phyloP scores from a whole-genome alignment of 2,329 filamentous ascomycete species.

The Aspergillus awamori region DNA sequence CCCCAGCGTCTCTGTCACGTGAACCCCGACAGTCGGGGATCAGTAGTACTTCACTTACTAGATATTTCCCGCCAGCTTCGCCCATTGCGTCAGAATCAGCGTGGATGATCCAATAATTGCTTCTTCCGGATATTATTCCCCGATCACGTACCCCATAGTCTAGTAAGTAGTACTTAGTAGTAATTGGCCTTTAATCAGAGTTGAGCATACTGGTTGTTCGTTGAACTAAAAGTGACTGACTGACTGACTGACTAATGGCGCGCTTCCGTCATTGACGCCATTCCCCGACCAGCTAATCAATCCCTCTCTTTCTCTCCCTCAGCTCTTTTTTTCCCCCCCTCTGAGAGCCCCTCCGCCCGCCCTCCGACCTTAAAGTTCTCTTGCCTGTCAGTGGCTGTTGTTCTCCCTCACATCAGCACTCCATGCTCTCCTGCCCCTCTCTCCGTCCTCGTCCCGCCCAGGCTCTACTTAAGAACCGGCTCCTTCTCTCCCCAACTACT shows the following conservation, averaged over 20 bases:
- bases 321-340: constrained; percentile 1
- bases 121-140: not conserved
- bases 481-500: constrained; percentile 10
- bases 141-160: no score
- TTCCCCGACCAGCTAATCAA: not conserved
- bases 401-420: constrained; percentile 9
- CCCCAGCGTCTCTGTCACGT: no score
- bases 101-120: not conserved
- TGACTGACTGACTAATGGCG: not conserved
- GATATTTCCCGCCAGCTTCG: constrained; percentile 17
- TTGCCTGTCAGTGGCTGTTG: not conserved
- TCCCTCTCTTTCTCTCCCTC: not conserved
- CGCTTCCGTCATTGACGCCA: not conserved
- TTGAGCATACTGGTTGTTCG: no score
- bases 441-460: constrained; percentile 22
- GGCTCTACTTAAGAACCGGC: constrained; percentile 19
- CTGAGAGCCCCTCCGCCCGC: not conserved
- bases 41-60: no score
- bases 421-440: constrained; percentile 28
- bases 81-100: constrained; percentile 19
- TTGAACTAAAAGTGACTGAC: no score
- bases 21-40: no score
- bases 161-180: no score
- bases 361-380: not conserved
- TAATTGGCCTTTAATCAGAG: no score